phyloP scores from a whole-genome alignment of 75 land plant genomes.

The Isoetes taiwanensis region DNA sequence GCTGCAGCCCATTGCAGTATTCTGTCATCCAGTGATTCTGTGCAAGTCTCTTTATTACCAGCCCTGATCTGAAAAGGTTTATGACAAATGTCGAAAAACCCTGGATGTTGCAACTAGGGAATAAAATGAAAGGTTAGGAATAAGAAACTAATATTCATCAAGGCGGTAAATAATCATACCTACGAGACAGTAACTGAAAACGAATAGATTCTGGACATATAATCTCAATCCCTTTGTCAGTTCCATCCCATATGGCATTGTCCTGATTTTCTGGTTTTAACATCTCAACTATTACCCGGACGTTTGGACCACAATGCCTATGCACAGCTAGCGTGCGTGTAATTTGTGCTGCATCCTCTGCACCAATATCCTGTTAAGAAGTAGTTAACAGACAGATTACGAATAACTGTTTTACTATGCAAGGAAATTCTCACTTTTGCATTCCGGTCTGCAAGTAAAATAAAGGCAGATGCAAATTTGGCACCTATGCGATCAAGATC shows the following conservation, averaged over 20 bases:
- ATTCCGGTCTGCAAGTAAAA: conserved; percentile 27
- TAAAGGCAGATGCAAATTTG: conserved; percentile 30
- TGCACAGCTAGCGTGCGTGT: conserved; percentile 19
- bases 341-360: conserved; percentile 20
- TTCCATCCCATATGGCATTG: conserved; percentile 26
- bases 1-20: conserved; percentile 14
- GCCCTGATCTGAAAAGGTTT: conserved; percentile 18
- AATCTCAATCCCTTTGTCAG: conserved; percentile 10
- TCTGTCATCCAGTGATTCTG: conserved; percentile 12
- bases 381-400: too few relatives aligned
- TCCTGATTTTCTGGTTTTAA: conserved; percentile 14
- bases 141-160: not conserved
- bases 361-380: conserved; percentile 12
- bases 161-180: conserved; percentile 6
- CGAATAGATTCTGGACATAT: conserved; percentile 19
- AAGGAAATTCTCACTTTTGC: too few relatives aligned
- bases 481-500: conserved; percentile 39
- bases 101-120: conserved; percentile 12
- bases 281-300: conserved; percentile 22
- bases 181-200: conserved; percentile 13
- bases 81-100: conserved; percentile 18
- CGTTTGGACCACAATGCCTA: conserved; percentile 12
- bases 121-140: not conserved
- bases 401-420: too few relatives aligned
- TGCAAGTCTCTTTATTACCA: conserved; percentile 5